Evolutionary conservation across 208 protist genomes (phyloP), one percentile per base, ranked within the genome.

Genomic region (Acanthamoeba royreba): DNA sequence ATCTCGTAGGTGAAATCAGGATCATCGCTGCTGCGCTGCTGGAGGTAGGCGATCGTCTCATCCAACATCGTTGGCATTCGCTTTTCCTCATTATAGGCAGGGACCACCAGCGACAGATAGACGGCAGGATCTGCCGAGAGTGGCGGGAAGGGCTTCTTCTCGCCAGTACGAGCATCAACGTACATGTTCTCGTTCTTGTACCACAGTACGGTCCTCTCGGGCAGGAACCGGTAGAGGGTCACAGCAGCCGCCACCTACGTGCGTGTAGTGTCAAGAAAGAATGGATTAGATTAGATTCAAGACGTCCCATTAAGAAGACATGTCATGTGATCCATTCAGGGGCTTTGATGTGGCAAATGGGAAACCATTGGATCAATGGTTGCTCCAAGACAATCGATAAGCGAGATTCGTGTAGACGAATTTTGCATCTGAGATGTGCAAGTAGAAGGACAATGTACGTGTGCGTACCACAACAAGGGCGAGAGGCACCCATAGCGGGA

Each of bases 51-150:
- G 2, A 97, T 17, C 9, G 96, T 95, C 25, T 98, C 94, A 4
- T 97, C 66, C 4, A 98, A 45, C 95, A 98, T 98, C 17, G 22
- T 38, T 8, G 55, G 79, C 40, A 97, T 55, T 3, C 96, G 69
- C 28, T 94, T 55, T 45, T 97, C 86, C 92, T 98, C 97, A 61
- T 98, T 98, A 83, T 97, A 98, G 35, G 96, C 97, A 33, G 97
- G 97, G n/a, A 97, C 47, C 5, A 98, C 91, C 11, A 98, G n/a
- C 25, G 96, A 96, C 25, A 97, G 22, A 46, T 72, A 55, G 47
- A 92, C 88, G 22, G 88, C 66, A 17, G 88, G 88, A 28, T 49
- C 42, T 19, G 45, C 58, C 40, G 63, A 81, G 25, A 28, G 43
- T 17, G 88, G 35, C 31, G 88, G 88, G 61, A 92, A 92, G 22